Base-by-base conservation (phyloP, 108 stramenopile genomes). In the Stephanodiscus triporus region DNA sequence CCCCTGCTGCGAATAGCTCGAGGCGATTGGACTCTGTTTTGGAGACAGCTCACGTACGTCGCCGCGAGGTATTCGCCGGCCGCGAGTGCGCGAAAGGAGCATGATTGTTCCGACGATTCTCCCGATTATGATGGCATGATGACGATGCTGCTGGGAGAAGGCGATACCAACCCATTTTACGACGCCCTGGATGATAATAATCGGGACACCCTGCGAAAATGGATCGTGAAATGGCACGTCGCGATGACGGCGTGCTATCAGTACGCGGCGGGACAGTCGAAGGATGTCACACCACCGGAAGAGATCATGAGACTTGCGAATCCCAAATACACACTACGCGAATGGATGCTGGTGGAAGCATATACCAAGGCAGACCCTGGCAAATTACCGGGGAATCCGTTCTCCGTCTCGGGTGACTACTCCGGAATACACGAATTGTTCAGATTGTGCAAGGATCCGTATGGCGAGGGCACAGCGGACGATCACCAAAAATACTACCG, bases 321-420 rank as follows among this genome's bases (percentile, higher is more conserved):
- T 77, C 91, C 92, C 34, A 94, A 96, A 38, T 94, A 86, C 72
- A 88, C 91, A 0, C 66, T 96, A 14, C 62, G 89, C 55, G 92
- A 94, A 73, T 91, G 91, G 92, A 96, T 92, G 88, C 66, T 96
- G 63, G 92, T 94, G 14, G 91, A 96, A 56, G 89, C 95, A 4
- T 96, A 96, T 71, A 71, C 86, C 7, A 76, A 78, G 51, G 95
- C 92, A 32, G 90, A 83, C 40, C 40, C 53, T 7, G 60, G 66
- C 32, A 75, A 75, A 68, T 61, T 30, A 3, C 58, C 68, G 11
- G 67, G 51, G 36, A 70, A 68, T 66, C 68, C 58, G 29, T 70
- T 75, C 20, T 63, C n/a, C 47, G 73, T 38, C 14, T 60, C 81
- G 26, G 88, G 78, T n/a, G 89, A 93, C 75, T 83, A 88, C 43